Evolutionary conservation across 495 filamentous ascomycete species (phyloP).

Genomic region (Cladorrhinum samala): DNA sequence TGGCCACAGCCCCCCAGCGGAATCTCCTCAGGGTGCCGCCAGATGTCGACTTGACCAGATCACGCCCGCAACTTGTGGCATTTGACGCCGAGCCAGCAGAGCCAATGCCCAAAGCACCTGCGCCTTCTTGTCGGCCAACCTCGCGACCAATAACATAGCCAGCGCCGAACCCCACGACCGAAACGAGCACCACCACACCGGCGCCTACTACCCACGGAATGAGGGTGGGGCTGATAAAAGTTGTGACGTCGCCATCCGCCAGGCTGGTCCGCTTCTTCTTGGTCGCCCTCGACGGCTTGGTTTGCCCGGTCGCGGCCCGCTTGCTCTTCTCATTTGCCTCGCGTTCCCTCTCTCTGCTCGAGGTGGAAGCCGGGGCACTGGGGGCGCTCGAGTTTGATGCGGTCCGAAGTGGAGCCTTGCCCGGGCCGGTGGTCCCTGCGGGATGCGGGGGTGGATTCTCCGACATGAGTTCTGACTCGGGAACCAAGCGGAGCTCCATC

Average conservation of each 20-base stretch:
- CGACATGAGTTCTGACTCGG: slow-evolving; percentile 65
- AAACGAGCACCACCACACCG: slow-evolving; percentile 85
- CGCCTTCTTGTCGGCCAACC: slow-evolving; percentile 61
- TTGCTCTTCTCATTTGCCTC: slow-evolving; percentile 45
- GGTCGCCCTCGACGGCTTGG: slow-evolving; percentile 32
- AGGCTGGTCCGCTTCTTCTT: slow-evolving; percentile 50
- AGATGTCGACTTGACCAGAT: slow-evolving; percentile 32
- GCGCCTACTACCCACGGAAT: slow-evolving; percentile 90
- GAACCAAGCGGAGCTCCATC: slow-evolving; percentile 58
- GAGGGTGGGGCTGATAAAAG: slow-evolving; percentile 60
- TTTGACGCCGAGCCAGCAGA: slow-evolving; percentile 35
- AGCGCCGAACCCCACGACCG: slow-evolving; percentile 86
- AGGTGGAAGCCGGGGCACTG: slow-evolving; percentile 24
- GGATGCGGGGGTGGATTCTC: slow-evolving; percentile 24
- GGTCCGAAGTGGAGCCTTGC: slow-evolving; percentile 23
- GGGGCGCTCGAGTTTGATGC: slow-evolving; percentile 31
- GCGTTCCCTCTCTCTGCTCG: slow-evolving; percentile 34
- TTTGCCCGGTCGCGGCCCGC: slow-evolving; percentile 38
- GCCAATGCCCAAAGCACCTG: slow-evolving; percentile 30
- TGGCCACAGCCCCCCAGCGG: slow-evolving; percentile 42
- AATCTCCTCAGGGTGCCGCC: slow-evolving; percentile 39
- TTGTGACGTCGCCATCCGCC: slow-evolving; percentile 3
- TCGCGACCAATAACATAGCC: slow-evolving; percentile 86
- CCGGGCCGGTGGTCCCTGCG: slow-evolving; percentile 10
- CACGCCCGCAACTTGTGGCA: slow-evolving; percentile 39